Evolutionary conservation across 305 asterid genomes (phyloP).

Genomic region (Lippia alba): DNA sequence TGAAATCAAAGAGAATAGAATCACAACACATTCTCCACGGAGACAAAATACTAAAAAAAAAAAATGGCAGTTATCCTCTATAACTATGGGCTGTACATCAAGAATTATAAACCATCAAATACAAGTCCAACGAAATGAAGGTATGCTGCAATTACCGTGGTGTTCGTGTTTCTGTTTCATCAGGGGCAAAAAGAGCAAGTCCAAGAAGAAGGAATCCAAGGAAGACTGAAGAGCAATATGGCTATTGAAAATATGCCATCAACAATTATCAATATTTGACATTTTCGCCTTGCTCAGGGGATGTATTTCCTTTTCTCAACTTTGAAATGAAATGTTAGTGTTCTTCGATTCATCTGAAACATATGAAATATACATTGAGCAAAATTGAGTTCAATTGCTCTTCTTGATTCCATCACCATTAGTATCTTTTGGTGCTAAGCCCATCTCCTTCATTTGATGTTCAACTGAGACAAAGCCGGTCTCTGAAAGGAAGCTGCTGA

Average conservation of each 20-base stretch:
- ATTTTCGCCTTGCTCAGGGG: constrained; percentile 3
- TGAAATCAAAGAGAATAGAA: constrained; percentile 27
- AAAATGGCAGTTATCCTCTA: constrained; percentile 21
- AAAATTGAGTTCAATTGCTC: constrained; percentile 41
- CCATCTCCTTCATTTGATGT: constrained; percentile 69
- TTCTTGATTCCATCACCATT: constrained; percentile 47
- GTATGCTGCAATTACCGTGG: constrained; percentile 47
- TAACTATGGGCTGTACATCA: constrained; percentile 31
- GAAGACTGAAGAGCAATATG: constrained; percentile 31
- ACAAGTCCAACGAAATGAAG: constrained; percentile 40
- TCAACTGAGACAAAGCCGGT: constrained; percentile 82
- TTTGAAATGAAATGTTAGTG: constrained; percentile 28
- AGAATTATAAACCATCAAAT: constrained; percentile 12
- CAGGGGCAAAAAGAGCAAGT: constrained; percentile 40
- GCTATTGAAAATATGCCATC: background rate
- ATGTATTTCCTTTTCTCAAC: constrained; percentile 17
- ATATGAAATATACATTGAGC: constrained; percentile 25
- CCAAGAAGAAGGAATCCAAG: constrained; percentile 41
- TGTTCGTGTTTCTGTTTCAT: constrained; percentile 65
- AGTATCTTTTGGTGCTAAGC: constrained; percentile 52
- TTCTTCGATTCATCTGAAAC: background rate
- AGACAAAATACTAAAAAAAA: background rate
- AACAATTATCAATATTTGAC: constrained; percentile 15
- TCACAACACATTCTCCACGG: constrained; percentile 29
- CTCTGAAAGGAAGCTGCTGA: constrained; percentile 76